phyloP scores from a whole-genome alignment of 257 asterid species.

The Linderniella brevidens region DNA sequence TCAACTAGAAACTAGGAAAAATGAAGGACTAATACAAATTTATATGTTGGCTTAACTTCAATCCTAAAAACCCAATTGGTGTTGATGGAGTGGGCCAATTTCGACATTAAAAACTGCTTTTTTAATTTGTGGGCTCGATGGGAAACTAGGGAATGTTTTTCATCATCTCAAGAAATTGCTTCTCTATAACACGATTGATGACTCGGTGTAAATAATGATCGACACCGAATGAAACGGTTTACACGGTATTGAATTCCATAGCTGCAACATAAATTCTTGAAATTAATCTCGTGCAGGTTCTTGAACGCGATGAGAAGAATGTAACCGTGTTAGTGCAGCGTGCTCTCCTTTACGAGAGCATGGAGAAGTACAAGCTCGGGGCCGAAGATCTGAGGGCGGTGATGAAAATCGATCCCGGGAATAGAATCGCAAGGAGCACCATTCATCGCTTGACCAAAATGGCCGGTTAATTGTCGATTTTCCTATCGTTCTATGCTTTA shows the following conservation, averaged over 20 bases:
- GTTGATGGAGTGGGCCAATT: too few relatives aligned
- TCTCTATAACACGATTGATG: too few relatives aligned
- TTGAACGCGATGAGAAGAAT: conserved; percentile 45
- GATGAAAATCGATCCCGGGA: conserved; percentile 77
- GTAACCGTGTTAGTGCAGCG: conserved; percentile 76
- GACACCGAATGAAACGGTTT: too few relatives aligned
- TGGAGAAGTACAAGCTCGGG: conserved; percentile 96
- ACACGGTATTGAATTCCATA: neutral
- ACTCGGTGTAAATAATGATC: too few relatives aligned
- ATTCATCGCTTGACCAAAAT: conserved; percentile 73
- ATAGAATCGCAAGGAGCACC: conserved; percentile 82
- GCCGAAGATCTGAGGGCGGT: conserved; percentile 96
- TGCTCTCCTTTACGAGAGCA: conserved; percentile 86
- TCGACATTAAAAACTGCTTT: too few relatives aligned
- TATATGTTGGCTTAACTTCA: too few relatives aligned
- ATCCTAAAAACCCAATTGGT: too few relatives aligned
- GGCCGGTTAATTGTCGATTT: conserved; percentile 33
- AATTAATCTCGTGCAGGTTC: conserved; percentile 35
- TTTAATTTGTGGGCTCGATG: too few relatives aligned
- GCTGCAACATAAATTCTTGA: neutral
- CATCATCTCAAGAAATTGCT: too few relatives aligned
- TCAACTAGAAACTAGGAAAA: too few relatives aligned
- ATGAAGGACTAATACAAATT: too few relatives aligned
- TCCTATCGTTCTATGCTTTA: neutral
- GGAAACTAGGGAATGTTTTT: too few relatives aligned